Evolutionary conservation across 2,329 filamentous ascomycete species (phyloP).

Genomic region (Septoria petroselini): DNA sequence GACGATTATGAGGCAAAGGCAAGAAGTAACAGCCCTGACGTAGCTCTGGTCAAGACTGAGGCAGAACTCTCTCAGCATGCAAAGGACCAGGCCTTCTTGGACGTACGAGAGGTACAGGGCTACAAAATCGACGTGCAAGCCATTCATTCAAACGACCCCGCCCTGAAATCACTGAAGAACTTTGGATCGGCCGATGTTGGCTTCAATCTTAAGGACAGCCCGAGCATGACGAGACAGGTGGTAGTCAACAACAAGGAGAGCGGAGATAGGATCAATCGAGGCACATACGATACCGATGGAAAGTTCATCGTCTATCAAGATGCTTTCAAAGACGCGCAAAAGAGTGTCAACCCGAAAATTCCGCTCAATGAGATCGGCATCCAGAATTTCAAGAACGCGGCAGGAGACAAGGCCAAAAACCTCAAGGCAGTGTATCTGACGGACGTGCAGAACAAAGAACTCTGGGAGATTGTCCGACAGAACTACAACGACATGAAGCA

Average conservation of each 20-base stretch:
- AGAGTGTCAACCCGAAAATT: neutral
- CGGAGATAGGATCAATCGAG: neutral
- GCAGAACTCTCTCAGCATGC: neutral
- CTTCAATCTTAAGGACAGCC: neutral
- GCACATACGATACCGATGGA: slow-evolving; percentile 1
- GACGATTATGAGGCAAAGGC: neutral
- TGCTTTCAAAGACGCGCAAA: neutral
- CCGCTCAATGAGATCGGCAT: slow-evolving; percentile 10
- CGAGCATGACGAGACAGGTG: neutral
- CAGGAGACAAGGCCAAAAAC: neutral
- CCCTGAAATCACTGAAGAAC: neutral
- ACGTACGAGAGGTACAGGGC: neutral
- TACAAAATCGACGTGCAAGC: neutral
- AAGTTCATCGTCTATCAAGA: slow-evolving; percentile 10
- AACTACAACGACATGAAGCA: slow-evolving; percentile 9
- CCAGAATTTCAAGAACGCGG: neutral
- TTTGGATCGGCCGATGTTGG: neutral
- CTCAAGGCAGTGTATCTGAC: slow-evolving; percentile 2
- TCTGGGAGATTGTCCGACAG: slow-evolving; percentile 3
- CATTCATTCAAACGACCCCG: neutral
- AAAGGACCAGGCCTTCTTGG: neutral
- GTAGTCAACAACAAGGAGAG: neutral
- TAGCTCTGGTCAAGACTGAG: neutral
- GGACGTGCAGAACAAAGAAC: slow-evolving; percentile 6
- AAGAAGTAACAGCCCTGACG: neutral